Evolutionary conservation across 2,329 filamentous ascomycete genomes (phyloP), one percentile per base, ranked within the genome.

Genomic region (Colletotrichum limetticola): DNA sequence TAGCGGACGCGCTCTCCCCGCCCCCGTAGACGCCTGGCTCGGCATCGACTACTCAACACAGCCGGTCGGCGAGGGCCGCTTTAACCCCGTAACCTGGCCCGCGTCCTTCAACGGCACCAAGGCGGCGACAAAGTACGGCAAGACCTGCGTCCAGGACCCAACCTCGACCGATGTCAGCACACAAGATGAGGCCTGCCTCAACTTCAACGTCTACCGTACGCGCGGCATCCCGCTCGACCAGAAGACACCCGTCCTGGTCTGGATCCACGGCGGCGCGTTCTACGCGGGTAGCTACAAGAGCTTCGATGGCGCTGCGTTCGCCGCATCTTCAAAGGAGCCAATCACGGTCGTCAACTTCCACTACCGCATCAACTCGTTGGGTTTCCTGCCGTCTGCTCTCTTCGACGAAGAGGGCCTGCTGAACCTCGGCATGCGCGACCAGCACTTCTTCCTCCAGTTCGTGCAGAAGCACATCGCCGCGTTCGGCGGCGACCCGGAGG

Each of bases 271-370:
- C 24, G 83, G 83, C 0, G 78, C 80, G 5, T 84, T 84, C 53
- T 79, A 77, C 16, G 67, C 76, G 3, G 82, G 81, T 6, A 80
- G 77, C 62, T 81, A 78, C 75, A 77, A 73, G 24, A 82, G 78
- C 64, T 81, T 83, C n/a, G 82, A 83, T 11, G 82, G 76, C 1
- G 80, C 81, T 11, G 74, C 80, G 42, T 82, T 82, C 35, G 78
- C 76, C 0, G 79, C 79, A 0, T 78, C 77, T 1, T 82, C 80
- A 0, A 71, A 74, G 6, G 82, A 91, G 77, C 88, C 89, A 0
- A 86, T 93, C 66, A 83, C 94, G 53, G 90, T 90, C 60, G 91
- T 93, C 1, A 85, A 88, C 0, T 87, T 92, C 74, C 92, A 92
- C 78, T 93, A 93, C 80, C 88, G 90, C 1, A 81, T 91, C 3